Evolutionary conservation across 2,329 filamentous ascomycete genomes (phyloP).

Genomic region (Penicillium digitatum): DNA sequence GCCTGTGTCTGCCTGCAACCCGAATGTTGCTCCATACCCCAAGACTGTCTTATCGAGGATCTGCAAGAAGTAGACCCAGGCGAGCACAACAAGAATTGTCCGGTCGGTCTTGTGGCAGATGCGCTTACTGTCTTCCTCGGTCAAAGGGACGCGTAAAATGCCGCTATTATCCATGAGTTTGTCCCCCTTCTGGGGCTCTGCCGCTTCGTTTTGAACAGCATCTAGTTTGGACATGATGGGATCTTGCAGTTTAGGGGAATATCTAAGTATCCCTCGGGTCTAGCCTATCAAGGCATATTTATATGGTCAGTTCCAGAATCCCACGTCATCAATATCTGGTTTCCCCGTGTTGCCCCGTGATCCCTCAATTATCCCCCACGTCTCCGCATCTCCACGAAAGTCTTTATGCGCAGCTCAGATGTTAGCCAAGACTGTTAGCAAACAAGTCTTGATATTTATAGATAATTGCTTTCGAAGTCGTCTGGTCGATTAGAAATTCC

Average conservation of each 20-base stretch:
- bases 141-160: slow-evolving; percentile 26
- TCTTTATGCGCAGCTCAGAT: neutral
- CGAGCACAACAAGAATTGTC: slow-evolving; percentile 50
- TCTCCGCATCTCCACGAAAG: slow-evolving; percentile 4
- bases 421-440: neutral
- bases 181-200: slow-evolving; percentile 9
- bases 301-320: neutral
- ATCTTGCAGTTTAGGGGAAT: neutral
- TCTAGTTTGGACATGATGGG: slow-evolving; percentile 18
- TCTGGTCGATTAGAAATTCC: neutral
- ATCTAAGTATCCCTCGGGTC: slow-evolving; percentile 2
- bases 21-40: slow-evolving; percentile 57
- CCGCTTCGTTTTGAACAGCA: slow-evolving; percentile 20
- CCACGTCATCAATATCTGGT: neutral
- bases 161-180: slow-evolving; percentile 13
- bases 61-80: slow-evolving; percentile 48
- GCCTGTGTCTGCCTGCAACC: slow-evolving; percentile 48
- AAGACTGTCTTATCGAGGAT: slow-evolving; percentile 59
- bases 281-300: neutral
- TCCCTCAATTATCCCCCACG: slow-evolving; percentile 1
- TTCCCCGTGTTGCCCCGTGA: neutral
- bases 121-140: slow-evolving; percentile 46
- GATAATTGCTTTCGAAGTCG: neutral
- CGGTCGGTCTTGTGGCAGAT: slow-evolving; percentile 61
- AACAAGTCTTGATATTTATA: neutral